These are phyloP conservation scores for Suhomyces prunicola DNA, from an alignment of 805 yeast genomes.

Conservation along the genomic window DNA sequence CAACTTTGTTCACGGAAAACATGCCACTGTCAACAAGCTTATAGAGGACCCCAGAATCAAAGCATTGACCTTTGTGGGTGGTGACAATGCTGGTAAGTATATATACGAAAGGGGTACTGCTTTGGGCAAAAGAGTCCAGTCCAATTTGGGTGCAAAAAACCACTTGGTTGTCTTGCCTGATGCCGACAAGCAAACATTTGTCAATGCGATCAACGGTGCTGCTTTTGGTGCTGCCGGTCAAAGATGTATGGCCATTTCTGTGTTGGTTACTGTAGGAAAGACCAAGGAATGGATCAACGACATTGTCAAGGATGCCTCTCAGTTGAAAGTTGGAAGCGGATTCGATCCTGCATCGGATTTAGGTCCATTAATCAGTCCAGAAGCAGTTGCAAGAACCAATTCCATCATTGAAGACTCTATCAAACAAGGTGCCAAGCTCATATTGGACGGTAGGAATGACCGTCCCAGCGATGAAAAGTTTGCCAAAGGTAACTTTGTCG, in stretches of 20 bases:
- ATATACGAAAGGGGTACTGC: conserved; percentile 64
- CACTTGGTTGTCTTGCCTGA: conserved; percentile 73
- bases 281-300: conserved; percentile 63
- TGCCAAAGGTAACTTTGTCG: conserved; percentile 63
- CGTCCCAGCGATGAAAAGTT: conserved; percentile 36
- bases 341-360: conserved; percentile 60
- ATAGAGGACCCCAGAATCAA: conserved; percentile 70
- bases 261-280: conserved; percentile 67
- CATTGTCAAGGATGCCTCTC: conserved; percentile 53
- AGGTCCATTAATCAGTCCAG: conserved; percentile 71
- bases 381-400: conserved; percentile 51
- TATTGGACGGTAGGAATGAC: conserved; percentile 61
- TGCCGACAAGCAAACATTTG: conserved; percentile 60
- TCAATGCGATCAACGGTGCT: conserved; percentile 68
- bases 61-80: conserved; percentile 78
- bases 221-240: conserved; percentile 86
- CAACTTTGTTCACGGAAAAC: conserved; percentile 71
- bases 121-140: conserved; percentile 72
- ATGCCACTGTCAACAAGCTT: conserved; percentile 66
- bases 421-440: conserved; percentile 58
- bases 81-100: conserved; percentile 74
- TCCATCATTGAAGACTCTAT: conserved; percentile 55
- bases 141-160: conserved; percentile 77
- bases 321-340: conserved; percentile 62
- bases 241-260: conserved; percentile 78